These are phyloP conservation scores for Hyphopichia khmerensis DNA, from an alignment of 1,139 yeast species.

Conservation along the genomic window DNA sequence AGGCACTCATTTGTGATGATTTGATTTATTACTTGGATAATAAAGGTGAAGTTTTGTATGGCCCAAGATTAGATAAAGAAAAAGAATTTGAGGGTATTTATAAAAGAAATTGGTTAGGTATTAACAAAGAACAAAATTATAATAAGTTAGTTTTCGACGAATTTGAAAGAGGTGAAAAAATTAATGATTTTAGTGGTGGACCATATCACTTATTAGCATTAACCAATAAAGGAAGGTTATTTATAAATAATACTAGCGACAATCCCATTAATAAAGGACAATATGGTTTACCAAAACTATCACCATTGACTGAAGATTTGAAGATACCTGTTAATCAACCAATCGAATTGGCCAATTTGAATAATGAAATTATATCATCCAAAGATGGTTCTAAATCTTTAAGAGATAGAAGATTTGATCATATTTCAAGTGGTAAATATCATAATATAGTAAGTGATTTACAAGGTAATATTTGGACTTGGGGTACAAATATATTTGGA, in stretches of 20 bases:
- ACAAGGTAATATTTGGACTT: slow-evolving; percentile 68
- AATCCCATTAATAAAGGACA: slow-evolving; percentile 60
- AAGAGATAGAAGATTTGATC: slow-evolving; percentile 45
- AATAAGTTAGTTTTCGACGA: slow-evolving; percentile 10
- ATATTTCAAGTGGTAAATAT: slow-evolving; percentile 70
- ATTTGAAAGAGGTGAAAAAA: slow-evolving; percentile 39
- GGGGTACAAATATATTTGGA: slow-evolving; percentile 83
- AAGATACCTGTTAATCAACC: slow-evolving; percentile 26
- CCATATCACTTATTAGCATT: slow-evolving; percentile 63
- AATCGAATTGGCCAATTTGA: slow-evolving; percentile 35
- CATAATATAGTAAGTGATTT: slow-evolving; percentile 70
- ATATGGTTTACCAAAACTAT: slow-evolving; percentile 71
- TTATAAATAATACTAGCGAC: slow-evolving; percentile 57
- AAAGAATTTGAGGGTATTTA: slow-evolving; percentile 15
- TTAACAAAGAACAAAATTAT: slow-evolving; percentile 9
- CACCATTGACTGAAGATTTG: slow-evolving; percentile 50
- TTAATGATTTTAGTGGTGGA: slow-evolving; percentile 60
- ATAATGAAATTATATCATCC: slow-evolving; percentile 28
- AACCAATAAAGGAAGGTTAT: slow-evolving; percentile 62
- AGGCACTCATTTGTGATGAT: slow-evolving; percentile 54
- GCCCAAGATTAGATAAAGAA: slow-evolving; percentile 38
- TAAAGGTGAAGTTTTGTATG: slow-evolving; percentile 51
- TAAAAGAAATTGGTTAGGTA: slow-evolving; percentile 26
- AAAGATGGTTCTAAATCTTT: slow-evolving; percentile 23
- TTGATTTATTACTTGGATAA: slow-evolving; percentile 57